Percentiles rank a stretch among this genome's conserved stretches.
These are phyloP conservation scores for Fusarium foetens DNA, from an alignment of 2,329 filamentous ascomycete species.

Conservation along the genomic window DNA sequence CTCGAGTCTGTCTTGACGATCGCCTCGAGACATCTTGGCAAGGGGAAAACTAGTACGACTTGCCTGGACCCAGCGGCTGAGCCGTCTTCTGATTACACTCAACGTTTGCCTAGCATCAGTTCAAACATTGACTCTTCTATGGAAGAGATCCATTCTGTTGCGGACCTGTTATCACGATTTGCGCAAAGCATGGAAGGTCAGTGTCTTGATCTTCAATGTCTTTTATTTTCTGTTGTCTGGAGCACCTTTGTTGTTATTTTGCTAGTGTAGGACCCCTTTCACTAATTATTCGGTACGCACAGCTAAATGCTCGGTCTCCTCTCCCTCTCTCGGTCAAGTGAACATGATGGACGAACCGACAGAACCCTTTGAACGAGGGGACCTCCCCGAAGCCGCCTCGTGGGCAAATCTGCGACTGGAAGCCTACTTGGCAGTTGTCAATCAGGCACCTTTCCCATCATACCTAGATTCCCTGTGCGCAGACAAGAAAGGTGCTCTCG, in stretches of 20 bases:
- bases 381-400: not conserved
- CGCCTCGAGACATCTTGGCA: not conserved
- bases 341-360: rapidly evolving
- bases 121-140: no score
- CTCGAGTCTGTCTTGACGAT: not conserved
- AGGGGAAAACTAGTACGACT: rapidly evolving
- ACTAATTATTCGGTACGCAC: not conserved
- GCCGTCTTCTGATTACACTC: not conserved
- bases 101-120: not conserved
- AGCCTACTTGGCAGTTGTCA: conserved; percentile 35
- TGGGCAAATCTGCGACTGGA: conserved; percentile 36
- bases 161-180: not conserved
- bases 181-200: not conserved
- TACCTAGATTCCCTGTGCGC: not conserved
- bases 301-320: not conserved
- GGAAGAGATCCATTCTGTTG: no score
- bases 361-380: not conserved
- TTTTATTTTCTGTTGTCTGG: not conserved
- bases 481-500: not conserved
- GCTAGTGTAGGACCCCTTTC: not conserved
- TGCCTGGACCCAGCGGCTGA: no score
- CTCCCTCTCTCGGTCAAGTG: no score
- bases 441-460: conserved; percentile 23
- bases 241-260: not conserved
- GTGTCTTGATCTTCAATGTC: not conserved